A percentile compares a stretch with the other conserved stretches of the same genome.
Evolutionary conservation across 2,329 filamentous ascomycete genomes (phyloP).

Genomic region (Cytospora piceae): DNA sequence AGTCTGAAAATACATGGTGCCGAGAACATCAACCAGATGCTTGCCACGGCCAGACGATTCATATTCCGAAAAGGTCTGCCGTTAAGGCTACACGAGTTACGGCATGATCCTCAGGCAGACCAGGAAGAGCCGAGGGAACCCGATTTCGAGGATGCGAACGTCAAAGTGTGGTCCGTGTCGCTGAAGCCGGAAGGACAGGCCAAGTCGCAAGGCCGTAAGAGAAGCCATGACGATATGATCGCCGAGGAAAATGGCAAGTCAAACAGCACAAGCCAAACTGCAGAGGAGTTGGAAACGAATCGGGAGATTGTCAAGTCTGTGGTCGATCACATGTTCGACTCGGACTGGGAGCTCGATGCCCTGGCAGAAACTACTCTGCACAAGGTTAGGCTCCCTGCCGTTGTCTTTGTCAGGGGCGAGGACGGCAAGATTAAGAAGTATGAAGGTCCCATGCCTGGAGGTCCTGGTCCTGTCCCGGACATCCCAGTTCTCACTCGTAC

Average conservation of each 20-base stretch:
- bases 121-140: slow-evolving; percentile 61
- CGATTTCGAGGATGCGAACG: slow-evolving; percentile 74
- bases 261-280: slow-evolving; percentile 14
- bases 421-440: slow-evolving; percentile 72
- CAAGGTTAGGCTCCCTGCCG: slow-evolving; percentile 68
- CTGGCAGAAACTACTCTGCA: slow-evolving; percentile 68
- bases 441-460: slow-evolving; percentile 65
- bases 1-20: slow-evolving; percentile 74
- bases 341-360: slow-evolving; percentile 72
- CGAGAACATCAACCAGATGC: slow-evolving; percentile 75
- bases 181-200: slow-evolving; percentile 38
- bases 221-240: slow-evolving; percentile 47
- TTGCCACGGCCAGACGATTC: slow-evolving; percentile 84
- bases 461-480: slow-evolving; percentile 56
- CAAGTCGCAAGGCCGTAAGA: slow-evolving; percentile 40
- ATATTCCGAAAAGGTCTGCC: slow-evolving; percentile 84
- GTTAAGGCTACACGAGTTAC: slow-evolving; percentile 71
- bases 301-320: slow-evolving; percentile 62
- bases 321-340: slow-evolving; percentile 79
- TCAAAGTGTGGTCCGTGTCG: slow-evolving; percentile 85
- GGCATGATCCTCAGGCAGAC: slow-evolving; percentile 45
- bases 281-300: slow-evolving; percentile 42
- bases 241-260: slow-evolving; percentile 39
- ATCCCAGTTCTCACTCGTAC: slow-evolving; percentile 73
- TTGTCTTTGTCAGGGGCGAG: slow-evolving; percentile 69